These are phyloP conservation scores for Dryas integrifolia DNA, from an alignment of 331 rosid species.

Conservation along the genomic window DNA sequence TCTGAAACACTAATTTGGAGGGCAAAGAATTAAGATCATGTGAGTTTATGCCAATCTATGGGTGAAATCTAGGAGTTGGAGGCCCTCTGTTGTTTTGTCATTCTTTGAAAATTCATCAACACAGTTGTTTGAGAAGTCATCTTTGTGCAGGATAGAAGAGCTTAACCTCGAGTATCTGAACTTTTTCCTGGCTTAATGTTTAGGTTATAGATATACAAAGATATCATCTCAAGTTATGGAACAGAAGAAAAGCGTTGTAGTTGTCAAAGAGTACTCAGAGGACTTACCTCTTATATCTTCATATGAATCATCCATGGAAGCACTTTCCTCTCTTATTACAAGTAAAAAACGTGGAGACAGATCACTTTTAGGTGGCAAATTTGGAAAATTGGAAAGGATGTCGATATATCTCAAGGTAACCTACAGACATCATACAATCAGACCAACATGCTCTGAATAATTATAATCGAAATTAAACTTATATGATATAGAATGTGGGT, in stretches of 20 bases:
- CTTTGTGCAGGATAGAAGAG: slow-evolving; percentile 7
- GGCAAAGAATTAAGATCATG: neutral
- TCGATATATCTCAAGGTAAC: slow-evolving; percentile 59
- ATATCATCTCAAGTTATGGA: slow-evolving; percentile 35
- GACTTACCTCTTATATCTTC: slow-evolving; percentile 33
- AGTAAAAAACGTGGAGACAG: slow-evolving; percentile 52
- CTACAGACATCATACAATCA: neutral
- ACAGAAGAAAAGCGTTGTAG: slow-evolving; percentile 31
- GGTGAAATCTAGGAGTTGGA: neutral
- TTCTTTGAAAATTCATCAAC: neutral
- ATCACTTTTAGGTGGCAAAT: slow-evolving; percentile 28
- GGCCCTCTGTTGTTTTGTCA: neutral
- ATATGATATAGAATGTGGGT: neutral
- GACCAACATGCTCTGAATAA: neutral
- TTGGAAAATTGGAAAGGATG: slow-evolving; percentile 50
- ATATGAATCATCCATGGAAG: slow-evolving; percentile 64
- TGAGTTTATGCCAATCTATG: neutral
- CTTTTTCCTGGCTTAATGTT: slow-evolving; percentile 25
- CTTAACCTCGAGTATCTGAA: slow-evolving; percentile 19
- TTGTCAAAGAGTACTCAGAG: slow-evolving; percentile 29
- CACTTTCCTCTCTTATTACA: slow-evolving; percentile 73
- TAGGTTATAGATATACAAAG: slow-evolving; percentile 33
- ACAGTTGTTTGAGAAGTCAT: neutral
- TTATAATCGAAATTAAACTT: neutral
- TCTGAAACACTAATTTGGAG: neutral